phyloP scores from a whole-genome alignment of 441 rosid species.

The Populus hybrid region DNA sequence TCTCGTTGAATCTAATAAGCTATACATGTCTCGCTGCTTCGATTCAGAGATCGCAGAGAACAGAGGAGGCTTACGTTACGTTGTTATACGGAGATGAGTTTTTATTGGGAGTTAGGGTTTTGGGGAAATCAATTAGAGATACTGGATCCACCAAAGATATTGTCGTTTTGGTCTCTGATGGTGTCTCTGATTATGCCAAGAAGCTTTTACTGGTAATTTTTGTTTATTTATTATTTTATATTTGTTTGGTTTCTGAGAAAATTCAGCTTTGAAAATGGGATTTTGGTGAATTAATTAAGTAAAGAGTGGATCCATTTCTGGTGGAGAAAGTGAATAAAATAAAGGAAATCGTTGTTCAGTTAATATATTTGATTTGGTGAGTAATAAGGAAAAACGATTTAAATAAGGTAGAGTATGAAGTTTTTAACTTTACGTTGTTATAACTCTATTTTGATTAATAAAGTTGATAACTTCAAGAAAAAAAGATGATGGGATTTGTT shows the following conservation, averaged over 20 bases:
- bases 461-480: not conserved
- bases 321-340: not conserved
- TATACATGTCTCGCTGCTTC: slow-evolving; percentile 24
- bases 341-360: not conserved
- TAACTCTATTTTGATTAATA: not conserved
- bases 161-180: slow-evolving; percentile 93
- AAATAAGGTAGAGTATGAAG: not conserved
- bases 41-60: slow-evolving; percentile 28
- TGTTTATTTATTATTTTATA: not conserved
- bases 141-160: slow-evolving; percentile 73
- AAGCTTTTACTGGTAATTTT: slow-evolving; percentile 58
- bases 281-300: not conserved
- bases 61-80: slow-evolving; percentile 72
- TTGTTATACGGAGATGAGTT: slow-evolving; percentile 93
- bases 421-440: not conserved
- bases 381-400: not conserved
- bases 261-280: not conserved
- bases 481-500: not conserved
- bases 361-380: not conserved
- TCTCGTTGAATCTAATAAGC: slow-evolving; percentile 29
- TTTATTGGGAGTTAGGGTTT: slow-evolving; percentile 88
- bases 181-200: slow-evolving; percentile 71
- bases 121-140: slow-evolving; percentile 86
- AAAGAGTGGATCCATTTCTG: not conserved
- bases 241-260: not conserved